Base-by-base conservation (phyloP, 1,284 basidiomycete species). In the Phlebopus sp. region DNA sequence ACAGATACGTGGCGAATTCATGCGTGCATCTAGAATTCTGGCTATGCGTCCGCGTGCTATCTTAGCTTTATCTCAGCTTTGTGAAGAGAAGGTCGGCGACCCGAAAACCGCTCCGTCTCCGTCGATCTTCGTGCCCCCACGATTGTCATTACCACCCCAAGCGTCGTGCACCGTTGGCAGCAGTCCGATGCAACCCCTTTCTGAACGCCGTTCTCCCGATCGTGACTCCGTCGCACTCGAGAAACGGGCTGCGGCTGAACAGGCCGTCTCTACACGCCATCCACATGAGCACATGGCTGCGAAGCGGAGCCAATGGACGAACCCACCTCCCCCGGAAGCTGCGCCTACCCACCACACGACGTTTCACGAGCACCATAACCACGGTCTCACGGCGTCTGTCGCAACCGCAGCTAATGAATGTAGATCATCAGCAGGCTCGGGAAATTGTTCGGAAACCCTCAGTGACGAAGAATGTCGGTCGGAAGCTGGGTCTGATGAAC, bases 1-100 rank as follows among this genome's bases (percentile, higher is more conserved):
- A n/a, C 56, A 95, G 92, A 96, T 99, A 60, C 92, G 96, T 8
- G 96, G 96, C 42, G 96, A 98, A 73, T 97, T 98, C 67, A 97
- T 97, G 92, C 86, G 96, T 34, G 96, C 95, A 9, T 86, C 87
- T 23, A 82, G 94, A 41, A 90, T 95, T 47, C 72, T 95, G 27
- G 77, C 84, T 3, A 71, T 76, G 55, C 83, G 90, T 9, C 91
- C 90, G 45, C 82, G 90, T 41, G 90, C 91, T 1, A 81, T 90
- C 21, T 67, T 87, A 11, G 89, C 90, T 3, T 74, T 94, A 17
- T 83, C 90, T 3, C 86, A 92, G 56, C 76, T 95, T 11, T 94
- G 92, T 60, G 89, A 89, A 60, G 88, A 90, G 60, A 81, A 86
- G 23, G 76, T 77, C 50, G 78, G 77, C 18, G 79, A 48, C 32